These are phyloP conservation scores for Vigna trinervia DNA, from an alignment of 306 rosid species.

Conservation along the genomic window DNA sequence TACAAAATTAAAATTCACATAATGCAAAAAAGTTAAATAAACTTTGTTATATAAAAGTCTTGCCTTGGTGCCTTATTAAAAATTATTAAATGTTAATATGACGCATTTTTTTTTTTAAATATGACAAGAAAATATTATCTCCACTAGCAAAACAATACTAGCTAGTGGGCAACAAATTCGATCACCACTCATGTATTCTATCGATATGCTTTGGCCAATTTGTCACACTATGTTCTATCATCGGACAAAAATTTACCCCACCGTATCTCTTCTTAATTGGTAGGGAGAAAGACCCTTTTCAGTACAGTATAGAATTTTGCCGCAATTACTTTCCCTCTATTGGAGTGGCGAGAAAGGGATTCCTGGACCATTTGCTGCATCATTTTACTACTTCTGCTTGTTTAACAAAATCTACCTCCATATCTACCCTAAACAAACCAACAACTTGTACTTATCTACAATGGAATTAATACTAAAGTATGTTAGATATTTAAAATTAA, in stretches of 20 bases:
- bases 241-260: background rate
- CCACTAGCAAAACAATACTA: background rate
- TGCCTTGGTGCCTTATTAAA: no score
- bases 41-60: no score
- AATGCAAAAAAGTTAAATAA: no score
- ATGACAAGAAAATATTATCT: background rate
- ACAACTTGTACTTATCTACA: background rate
- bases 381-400: background rate
- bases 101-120: no score
- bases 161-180: constrained; percentile 9
- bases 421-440: background rate
- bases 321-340: background rate
- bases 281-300: background rate
- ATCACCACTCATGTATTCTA: background rate
- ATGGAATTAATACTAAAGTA: background rate
- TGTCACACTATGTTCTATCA: background rate
- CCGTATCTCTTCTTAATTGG: background rate
- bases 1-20: no score
- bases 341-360: background rate
- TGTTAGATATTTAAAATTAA: no score
- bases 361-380: background rate
- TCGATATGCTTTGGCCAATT: background rate
- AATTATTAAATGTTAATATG: no score
- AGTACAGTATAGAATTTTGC: background rate
- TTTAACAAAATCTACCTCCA: background rate